These are phyloP conservation scores for Neonectria magnoliae DNA, from an alignment of 2,329 filamentous ascomycete genomes.

Conservation along the genomic window DNA sequence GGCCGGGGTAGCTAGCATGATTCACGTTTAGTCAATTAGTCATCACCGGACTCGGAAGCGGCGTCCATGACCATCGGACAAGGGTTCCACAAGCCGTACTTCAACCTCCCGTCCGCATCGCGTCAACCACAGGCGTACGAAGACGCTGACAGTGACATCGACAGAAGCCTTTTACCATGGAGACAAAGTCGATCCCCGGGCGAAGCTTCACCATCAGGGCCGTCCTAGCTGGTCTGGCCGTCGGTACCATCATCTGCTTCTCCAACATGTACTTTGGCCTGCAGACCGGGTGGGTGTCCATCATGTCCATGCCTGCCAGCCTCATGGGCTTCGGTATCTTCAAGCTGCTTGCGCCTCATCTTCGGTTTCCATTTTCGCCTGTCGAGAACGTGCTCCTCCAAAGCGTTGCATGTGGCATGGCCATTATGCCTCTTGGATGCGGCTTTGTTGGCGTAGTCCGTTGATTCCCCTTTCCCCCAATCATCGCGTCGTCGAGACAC, in stretches of 20 bases:
- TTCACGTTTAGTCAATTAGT: not conserved
- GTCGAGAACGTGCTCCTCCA: conserved; percentile 98
- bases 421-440: conserved; percentile 95
- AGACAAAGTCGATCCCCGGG: conserved; percentile 48
- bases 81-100: not conserved
- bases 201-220: conserved; percentile 88
- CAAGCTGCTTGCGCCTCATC: conserved; percentile 76
- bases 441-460: conserved; percentile 88
- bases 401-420: conserved; percentile 93
- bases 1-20: not conserved
- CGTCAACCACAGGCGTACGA: not conserved
- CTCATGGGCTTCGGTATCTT: conserved; percentile 96
- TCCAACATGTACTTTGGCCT: conserved; percentile 99
- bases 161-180: conserved; percentile 27
- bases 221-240: conserved; percentile 79
- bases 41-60: not conserved
- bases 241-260: conserved; percentile 92
- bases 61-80: not conserved
- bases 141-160: not conserved
- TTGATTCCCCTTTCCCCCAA: conserved; percentile 21
- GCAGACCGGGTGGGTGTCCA: conserved; percentile 78
- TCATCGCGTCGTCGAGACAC: not conserved
- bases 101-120: not conserved
- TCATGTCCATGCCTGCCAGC: conserved; percentile 97
- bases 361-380: conserved; percentile 86